Evolutionary conservation across 805 yeast species (phyloP).

Genomic region (Scheffersomyces amazonensis): DNA sequence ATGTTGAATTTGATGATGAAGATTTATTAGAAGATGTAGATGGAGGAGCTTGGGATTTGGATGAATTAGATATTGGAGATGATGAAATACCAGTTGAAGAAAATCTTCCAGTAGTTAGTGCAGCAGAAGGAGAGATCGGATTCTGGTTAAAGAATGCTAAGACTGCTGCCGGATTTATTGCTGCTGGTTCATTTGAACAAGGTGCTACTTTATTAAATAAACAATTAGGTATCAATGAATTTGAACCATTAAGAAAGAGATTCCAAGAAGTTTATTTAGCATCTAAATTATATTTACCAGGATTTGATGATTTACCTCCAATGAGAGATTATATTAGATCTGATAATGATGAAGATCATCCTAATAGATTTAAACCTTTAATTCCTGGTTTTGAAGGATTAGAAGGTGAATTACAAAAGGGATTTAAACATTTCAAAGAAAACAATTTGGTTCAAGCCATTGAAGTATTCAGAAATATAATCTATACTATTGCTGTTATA

Average conservation of each 20-base stretch:
- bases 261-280: conserved; percentile 84
- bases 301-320: conserved; percentile 71
- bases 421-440: conserved; percentile 78
- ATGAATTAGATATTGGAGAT: conserved; percentile 67
- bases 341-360: conserved; percentile 56
- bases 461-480: conserved; percentile 69
- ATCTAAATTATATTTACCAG: conserved; percentile 71
- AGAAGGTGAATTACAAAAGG: conserved; percentile 61
- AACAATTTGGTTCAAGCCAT: conserved; percentile 84
- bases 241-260: conserved; percentile 81
- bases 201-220: conserved; percentile 91
- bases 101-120: conserved; percentile 15
- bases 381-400: conserved; percentile 73
- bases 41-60: conserved; percentile 78
- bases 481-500: conserved; percentile 69
- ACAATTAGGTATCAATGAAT: conserved; percentile 82
- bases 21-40: conserved; percentile 41
- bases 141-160: conserved; percentile 87
- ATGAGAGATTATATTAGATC: conserved; percentile 66
- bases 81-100: conserved; percentile 36
- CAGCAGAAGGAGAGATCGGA: conserved; percentile 59
- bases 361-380: conserved; percentile 50
- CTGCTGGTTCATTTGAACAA: conserved; percentile 94
- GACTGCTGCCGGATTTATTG: conserved; percentile 87
- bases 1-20: conserved; percentile 31